These are phyloP conservation scores for Sporothrix curviconia DNA, from an alignment of 2,329 filamentous ascomycete species.

Conservation along the genomic window DNA sequence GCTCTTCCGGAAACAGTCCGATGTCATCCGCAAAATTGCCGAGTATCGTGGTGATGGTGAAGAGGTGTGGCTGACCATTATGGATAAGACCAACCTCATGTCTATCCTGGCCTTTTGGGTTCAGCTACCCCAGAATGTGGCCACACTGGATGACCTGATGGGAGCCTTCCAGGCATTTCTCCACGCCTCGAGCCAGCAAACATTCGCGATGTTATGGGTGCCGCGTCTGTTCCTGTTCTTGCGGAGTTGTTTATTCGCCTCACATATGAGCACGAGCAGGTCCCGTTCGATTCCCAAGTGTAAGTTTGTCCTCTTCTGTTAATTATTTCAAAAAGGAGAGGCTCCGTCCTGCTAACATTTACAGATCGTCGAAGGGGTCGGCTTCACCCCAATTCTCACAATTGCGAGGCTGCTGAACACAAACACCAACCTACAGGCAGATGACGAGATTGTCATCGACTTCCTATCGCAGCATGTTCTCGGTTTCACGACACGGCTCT, in stretches of 20 bases:
- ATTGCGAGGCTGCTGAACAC: conserved; percentile 25
- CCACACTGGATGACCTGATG: conserved; percentile 19
- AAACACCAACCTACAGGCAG: conserved; percentile 28
- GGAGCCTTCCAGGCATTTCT: conserved; percentile 14
- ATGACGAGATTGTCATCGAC: conserved; percentile 52
- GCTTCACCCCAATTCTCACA: conserved; percentile 16
- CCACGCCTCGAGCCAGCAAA: conserved; percentile 13
- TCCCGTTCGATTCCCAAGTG: conserved; percentile 11
- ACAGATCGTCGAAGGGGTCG: conserved; percentile 12
- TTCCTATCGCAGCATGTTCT: conserved; percentile 82
- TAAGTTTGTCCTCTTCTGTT: background rate
- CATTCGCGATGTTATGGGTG: conserved; percentile 19
- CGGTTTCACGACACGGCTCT: conserved; percentile 77
- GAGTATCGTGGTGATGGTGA: conserved; percentile 61
- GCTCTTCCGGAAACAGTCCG: conserved; percentile 66
- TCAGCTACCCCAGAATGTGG: conserved; percentile 11
- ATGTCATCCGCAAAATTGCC: conserved; percentile 65
- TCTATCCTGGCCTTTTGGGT: conserved; percentile 44
- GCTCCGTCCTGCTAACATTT: background rate
- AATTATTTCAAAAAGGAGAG: background rate
- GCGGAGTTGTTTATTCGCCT: conserved; percentile 19
- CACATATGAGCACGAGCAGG: conserved; percentile 10
- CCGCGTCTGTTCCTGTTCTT: conserved; percentile 15
- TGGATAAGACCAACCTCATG: conserved; percentile 51
- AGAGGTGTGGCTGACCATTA: conserved; percentile 50